Percentiles rank a stretch among this genome's conserved stretches.
phyloP scores from a whole-genome alignment of 768 basidiomycete genomes.

The Mrakia frigida region DNA sequence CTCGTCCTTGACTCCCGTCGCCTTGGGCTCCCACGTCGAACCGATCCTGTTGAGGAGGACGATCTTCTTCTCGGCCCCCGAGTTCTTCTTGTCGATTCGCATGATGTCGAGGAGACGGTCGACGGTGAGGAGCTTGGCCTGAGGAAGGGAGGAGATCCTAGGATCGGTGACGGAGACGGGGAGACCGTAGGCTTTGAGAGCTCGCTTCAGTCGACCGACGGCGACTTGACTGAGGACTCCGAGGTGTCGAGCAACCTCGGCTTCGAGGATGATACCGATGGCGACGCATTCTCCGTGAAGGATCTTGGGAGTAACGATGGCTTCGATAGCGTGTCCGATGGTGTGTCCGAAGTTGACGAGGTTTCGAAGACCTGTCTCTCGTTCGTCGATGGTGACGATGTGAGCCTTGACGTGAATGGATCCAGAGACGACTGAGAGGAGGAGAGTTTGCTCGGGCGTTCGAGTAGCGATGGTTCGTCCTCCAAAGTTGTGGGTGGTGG shows the following conservation, averaged over 20 bases:
- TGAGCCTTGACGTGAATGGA: conserved; percentile 94
- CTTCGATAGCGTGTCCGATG: conserved; percentile 97
- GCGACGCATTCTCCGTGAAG: conserved; percentile 95
- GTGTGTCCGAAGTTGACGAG: conserved; percentile 99
- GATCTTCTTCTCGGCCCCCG: conserved; percentile 84
- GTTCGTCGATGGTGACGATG: conserved; percentile 94
- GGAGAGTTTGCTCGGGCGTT: conserved; percentile 68
- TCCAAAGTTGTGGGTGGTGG: conserved; percentile 50
- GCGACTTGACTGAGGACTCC: conserved; percentile 86
- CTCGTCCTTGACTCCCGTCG: conserved; percentile 73
- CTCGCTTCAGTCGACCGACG: conserved; percentile 80
- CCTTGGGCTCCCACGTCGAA: conserved; percentile 83
- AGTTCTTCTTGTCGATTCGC: conserved; percentile 97
- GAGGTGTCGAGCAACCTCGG: conserved; percentile 81
- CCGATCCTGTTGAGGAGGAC: conserved; percentile 88
- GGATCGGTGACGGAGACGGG: conserved; percentile 77
- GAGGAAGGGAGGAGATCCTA: conserved; percentile 65
- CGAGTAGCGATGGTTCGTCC: conserved; percentile 53
- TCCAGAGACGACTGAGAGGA: conserved; percentile 84
- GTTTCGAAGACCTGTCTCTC: conserved; percentile 93
- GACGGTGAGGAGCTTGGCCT: conserved; percentile 67
- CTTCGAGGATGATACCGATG: conserved; percentile 94
- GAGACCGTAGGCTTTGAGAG: conserved; percentile 83
- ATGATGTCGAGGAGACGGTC: conserved; percentile 84
- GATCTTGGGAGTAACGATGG: conserved; percentile 83